Evolutionary conservation across 2,329 filamentous ascomycete genomes (phyloP), one percentile per base, ranked within the genome.

Genomic region (Bipolaris zeicola): DNA sequence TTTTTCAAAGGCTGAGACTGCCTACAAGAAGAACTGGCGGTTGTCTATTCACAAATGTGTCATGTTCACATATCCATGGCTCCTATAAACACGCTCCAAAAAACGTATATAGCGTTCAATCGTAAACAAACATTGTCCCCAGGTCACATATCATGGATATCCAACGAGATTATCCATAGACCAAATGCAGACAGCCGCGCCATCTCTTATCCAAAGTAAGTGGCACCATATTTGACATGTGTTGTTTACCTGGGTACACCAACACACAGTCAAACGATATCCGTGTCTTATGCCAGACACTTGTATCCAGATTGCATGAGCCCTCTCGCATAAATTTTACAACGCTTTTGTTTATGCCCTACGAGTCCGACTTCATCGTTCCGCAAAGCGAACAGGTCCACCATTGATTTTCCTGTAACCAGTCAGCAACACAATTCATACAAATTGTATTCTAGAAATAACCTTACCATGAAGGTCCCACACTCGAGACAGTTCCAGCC

Each of bases 311-410:
- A 33, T 20, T 11, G 11, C 26, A 6, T 16, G 34, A 34, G 1
- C 10, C 6, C 14, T 14, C n/a, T 13, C 6, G 26, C 8, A 7
- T 18, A 8, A 16, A 6, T 13, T 4, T 10, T 10, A 20, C 6
- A 6, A 11, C 33, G 13, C 20, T 22, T 20, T 13, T 20, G 10
- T 20, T 13, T 20, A 7, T 24, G 20, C 38, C 34, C 37, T 55
- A 73, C 3, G 71, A 74, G 18, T 74, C 70, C 6, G 64, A 48
- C 58, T 87, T 88, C 83, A 88, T 84, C 7, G 72, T 77, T 47
- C 85, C 85, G 69, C 86, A 88, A 10, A 77, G 77, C 13, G 82
- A 81, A 63, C 86, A 88, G 4, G 84, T 87, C 85, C 85, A 88
- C 85, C 85, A 88, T 63, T 85, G 76, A 18, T 79, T 80, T 69